Base-by-base conservation (phyloP, 179 eudicot genomes). In the Drosera spatulata region DNA sequence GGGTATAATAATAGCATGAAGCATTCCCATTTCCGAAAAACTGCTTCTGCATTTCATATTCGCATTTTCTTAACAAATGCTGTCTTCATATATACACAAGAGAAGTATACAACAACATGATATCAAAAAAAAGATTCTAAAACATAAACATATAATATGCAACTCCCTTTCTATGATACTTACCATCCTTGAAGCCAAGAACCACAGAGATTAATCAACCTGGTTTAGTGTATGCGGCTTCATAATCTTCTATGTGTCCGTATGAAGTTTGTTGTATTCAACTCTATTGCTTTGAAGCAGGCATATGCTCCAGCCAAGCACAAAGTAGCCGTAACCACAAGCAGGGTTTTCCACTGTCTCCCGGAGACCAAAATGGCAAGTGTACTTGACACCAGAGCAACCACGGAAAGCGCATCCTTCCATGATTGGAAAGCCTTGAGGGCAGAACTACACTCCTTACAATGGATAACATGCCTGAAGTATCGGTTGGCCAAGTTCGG, bases 211-310 rank as follows among this genome's bases (percentile, higher is more conserved):
- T n/a, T n/a, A n/a, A 49, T 2, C 3, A n/a, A n/a, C n/a, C n/a
- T n/a, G n/a, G n/a, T n/a, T n/a, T n/a, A n/a, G n/a, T n/a, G n/a
- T n/a, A n/a, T n/a, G 37, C 56, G 7, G 40, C 13, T 33, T 15
- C 55, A 91, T 62, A 88, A 66, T 77, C 96, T 89, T 69, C 98
- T 78, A 64, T 91, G 98, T 40, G 77, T 76, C 77, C 97, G 78
- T n/a, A 91, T 83, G 62, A 91, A 88, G 61, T 91, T 91, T 2
- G 88, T 81, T 10, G 97, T 91, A 50, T 80, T 80, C 77, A 91
- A 60, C 1, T 73, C 74, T 61, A 91, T 79, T 1, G 83, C 93
- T 43, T 82, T 57, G 0, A 91, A 81, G 59, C 96, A 88, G 0
- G 73, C 80, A 55, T 85, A 80, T 3, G 70, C 69, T 3, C 97